Conservation (phyloP, 164 flowering plant genomes). For the Akebia trifoliata region DNA sequence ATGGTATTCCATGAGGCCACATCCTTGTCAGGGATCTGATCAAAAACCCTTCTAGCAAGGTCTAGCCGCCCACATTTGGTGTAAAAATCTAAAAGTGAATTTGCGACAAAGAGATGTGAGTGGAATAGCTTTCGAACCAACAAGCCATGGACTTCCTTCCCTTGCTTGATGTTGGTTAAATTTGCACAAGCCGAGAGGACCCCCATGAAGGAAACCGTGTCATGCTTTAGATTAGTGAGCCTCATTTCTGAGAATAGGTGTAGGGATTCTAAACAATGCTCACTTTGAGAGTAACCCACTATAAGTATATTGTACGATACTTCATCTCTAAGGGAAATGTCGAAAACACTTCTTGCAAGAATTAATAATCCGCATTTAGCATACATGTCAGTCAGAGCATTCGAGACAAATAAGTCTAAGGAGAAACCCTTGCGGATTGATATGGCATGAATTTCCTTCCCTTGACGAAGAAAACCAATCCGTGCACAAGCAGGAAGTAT, state of each 20-base stretch:
- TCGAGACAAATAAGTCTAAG: conserved; percentile 32
- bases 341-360: conserved; percentile 31
- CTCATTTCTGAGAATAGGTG: conserved; percentile 26
- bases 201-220: conserved; percentile 32
- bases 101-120: conserved; percentile 26
- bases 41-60: conserved; percentile 27
- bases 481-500: conserved; percentile 50
- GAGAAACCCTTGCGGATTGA: conserved; percentile 26
- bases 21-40: conserved; percentile 23
- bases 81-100: conserved; percentile 33
- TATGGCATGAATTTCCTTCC: conserved; percentile 42
- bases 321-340: conserved; percentile 28
- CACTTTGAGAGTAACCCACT: conserved; percentile 31
- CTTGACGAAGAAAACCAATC: conserved; percentile 26
- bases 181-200: conserved; percentile 41
- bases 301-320: conserved; percentile 46
- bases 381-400: conserved; percentile 46
- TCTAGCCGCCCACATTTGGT: conserved; percentile 40
- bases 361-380: conserved; percentile 32
- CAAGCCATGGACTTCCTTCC: conserved; percentile 30
- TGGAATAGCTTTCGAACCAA: conserved; percentile 21
- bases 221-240: conserved; percentile 20
- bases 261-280: conserved; percentile 17
- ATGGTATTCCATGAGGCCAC: conserved; percentile 41
- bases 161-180: conserved; percentile 20